Percentiles rank a stretch among this genome's conserved stretches.
phyloP scores from a whole-genome alignment of 345 rosid genomes.

The Brassica nigra region DNA sequence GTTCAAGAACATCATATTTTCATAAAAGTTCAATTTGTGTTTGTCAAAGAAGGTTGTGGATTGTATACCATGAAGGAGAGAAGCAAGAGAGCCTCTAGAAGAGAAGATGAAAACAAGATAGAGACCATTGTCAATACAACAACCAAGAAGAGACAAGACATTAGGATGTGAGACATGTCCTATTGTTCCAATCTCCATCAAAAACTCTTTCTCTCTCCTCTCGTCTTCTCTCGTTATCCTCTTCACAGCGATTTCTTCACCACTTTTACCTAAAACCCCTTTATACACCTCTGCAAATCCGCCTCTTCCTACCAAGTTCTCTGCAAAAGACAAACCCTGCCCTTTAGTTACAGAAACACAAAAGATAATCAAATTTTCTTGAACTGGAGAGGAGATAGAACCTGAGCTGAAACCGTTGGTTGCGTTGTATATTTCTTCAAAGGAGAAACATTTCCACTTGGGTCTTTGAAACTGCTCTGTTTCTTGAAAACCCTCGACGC shows the following conservation, averaged over 20 bases:
- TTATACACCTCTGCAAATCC: slow-evolving; percentile 93
- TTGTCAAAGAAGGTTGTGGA: background rate
- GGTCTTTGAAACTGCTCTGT: slow-evolving; percentile 54
- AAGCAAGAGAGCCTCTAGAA: slow-evolving; percentile 86
- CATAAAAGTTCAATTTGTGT: background rate
- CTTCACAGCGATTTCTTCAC: slow-evolving; percentile 84
- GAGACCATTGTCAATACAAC: slow-evolving; percentile 89
- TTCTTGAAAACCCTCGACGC: slow-evolving; percentile 39
- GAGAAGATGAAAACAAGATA: slow-evolving; percentile 84
- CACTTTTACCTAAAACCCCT: slow-evolving; percentile 49
- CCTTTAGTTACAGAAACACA: too few species aligned
- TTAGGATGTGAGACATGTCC: slow-evolving; percentile 90
- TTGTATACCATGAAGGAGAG: slow-evolving; percentile 81
- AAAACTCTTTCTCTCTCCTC: slow-evolving; percentile 86
- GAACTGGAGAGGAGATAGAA: slow-evolving; percentile 19
- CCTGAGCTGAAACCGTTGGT: slow-evolving; percentile 74
- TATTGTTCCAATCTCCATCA: slow-evolving; percentile 91
- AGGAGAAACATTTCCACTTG: slow-evolving; percentile 93
- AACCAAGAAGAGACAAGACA: slow-evolving; percentile 76
- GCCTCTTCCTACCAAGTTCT: slow-evolving; percentile 83
- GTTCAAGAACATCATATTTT: background rate
- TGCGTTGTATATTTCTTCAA: slow-evolving; percentile 74
- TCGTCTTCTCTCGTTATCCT: slow-evolving; percentile 82
- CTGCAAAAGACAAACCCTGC: slow-evolving; percentile 33
- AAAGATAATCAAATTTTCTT: too few species aligned